Conservation (phyloP, 768 basidiomycete species). For the Termitomyces sp. region DNA sequence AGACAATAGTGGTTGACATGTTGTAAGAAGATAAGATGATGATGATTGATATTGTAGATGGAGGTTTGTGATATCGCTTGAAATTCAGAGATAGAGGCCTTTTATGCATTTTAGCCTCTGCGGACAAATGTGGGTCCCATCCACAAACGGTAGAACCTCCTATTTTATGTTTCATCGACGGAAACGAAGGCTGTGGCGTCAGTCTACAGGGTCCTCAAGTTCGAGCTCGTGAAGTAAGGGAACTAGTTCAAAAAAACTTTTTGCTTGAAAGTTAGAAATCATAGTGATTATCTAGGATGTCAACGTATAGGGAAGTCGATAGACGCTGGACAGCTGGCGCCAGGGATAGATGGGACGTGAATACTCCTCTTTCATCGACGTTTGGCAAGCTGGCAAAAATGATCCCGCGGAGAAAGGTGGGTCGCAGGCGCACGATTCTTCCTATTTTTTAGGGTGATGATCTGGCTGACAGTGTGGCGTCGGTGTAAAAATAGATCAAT, state of each 20-base stretch:
- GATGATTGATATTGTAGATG: not conserved
- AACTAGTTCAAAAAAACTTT: not conserved
- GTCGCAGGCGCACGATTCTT: not conserved
- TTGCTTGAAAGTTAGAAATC: too few species aligned
- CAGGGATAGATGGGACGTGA: too few species aligned
- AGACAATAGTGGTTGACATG: not conserved
- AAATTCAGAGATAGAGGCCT: not conserved
- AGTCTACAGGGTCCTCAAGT: too few species aligned
- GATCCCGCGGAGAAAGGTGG: not conserved
- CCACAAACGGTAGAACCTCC: not conserved
- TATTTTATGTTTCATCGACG: not conserved
- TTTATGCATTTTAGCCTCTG: constrained; percentile 3
- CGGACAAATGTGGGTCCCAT: not conserved
- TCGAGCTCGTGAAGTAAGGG: not conserved
- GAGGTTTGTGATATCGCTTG: not conserved
- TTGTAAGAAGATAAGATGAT: not conserved
- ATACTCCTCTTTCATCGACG: not conserved
- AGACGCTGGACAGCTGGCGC: not conserved
- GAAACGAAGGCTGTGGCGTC: not conserved
- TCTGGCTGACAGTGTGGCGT: not conserved
- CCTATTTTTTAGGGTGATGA: not conserved
- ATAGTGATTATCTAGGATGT: not conserved
- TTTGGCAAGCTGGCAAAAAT: too few species aligned
- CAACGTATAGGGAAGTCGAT: not conserved
- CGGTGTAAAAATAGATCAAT: not conserved